Evolutionary conservation across 768 basidiomycete species (phyloP), one percentile per base, ranked within the genome.

Genomic region (Tylopilus sp.): DNA sequence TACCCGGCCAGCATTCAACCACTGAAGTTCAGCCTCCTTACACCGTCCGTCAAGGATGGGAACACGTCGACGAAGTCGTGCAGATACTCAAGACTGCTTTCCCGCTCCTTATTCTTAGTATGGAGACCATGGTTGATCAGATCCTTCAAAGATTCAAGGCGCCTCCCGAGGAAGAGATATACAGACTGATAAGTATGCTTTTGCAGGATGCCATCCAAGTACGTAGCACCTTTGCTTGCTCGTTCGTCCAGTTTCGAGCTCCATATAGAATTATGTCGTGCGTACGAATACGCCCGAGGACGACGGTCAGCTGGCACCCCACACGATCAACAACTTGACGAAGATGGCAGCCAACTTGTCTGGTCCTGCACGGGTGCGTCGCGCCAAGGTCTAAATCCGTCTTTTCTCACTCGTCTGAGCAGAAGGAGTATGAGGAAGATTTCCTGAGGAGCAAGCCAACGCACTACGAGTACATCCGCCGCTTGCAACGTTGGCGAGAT

Each of bases 81-180:
- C 88, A 94, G 65, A 85, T 92, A 33, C 77, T 98, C 62, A 98
- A 99, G 74, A 97, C 96, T 0, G 87, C 92, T 0, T 97, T 95
- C 78, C 97, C 97, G 0, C 79, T 99, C 8, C 80, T 99, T 31
- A 91, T 96, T 28, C 76, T 98, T 21, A 97, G 93, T 52, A 78
- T 99, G 78, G 97, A 99, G 73, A 95, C 92, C 16, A 89, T 98
- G 80, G 89, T 95, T 5, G 97, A 99, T 59, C 94, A 98, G 71
- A 89, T 99, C 58, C 79, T 84, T 21, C 81, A 85, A 53, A 83
- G 93, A 47, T 96, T 98, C 75, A 96, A 97, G 68, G 83, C 89
- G 3, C 78, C 82, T 1, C 80, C 84, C 3, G 97, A 99, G 54
- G 97, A 99, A 71, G 95, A 98, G 58, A 85, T 94, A 8, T 98